A percentile compares a stretch with the other conserved stretches of the same genome.
phyloP scores from a whole-genome alignment of 306 rosid genomes.

The Vachellia collinsii region DNA sequence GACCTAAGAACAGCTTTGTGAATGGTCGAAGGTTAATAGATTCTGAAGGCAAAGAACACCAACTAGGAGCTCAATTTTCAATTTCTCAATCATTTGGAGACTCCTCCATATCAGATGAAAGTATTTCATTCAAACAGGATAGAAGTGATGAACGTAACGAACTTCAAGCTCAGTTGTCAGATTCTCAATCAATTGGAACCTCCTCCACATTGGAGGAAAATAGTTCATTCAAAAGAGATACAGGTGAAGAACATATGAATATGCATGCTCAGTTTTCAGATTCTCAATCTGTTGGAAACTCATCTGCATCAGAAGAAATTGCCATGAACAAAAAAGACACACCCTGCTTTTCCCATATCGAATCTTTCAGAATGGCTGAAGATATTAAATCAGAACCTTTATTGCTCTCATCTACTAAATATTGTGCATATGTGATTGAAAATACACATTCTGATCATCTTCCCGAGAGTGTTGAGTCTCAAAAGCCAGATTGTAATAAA shows the following conservation, averaged over 20 bases:
- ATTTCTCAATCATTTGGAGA: slow-evolving; percentile 77
- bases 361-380: slow-evolving; percentile 53
- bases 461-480: slow-evolving; percentile 45
- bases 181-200: slow-evolving; percentile 47
- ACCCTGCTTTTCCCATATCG: slow-evolving; percentile 57
- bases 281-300: slow-evolving; percentile 67
- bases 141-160: slow-evolving; percentile 46
- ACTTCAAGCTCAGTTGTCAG: slow-evolving; percentile 40
- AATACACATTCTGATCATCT: slow-evolving; percentile 36
- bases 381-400: slow-evolving; percentile 53
- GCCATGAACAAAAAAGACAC: slow-evolving; percentile 52
- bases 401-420: slow-evolving; percentile 42
- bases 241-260: slow-evolving; percentile 47
- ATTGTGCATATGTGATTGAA: slow-evolving; percentile 43
- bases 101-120: slow-evolving; percentile 60
- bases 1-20: slow-evolving; percentile 52
- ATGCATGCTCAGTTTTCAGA: slow-evolving; percentile 60
- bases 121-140: slow-evolving; percentile 65
- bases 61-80: slow-evolving; percentile 39
- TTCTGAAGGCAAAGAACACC: slow-evolving; percentile 53
- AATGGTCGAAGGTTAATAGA: slow-evolving; percentile 44
- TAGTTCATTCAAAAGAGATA: slow-evolving; percentile 41
- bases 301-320: slow-evolving; percentile 60
- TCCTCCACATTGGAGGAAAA: slow-evolving; percentile 41
- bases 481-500: slow-evolving; percentile 40